Evolutionary conservation across 1,284 basidiomycete genomes (phyloP).

Genomic region (Ustilago xerochloae): DNA sequence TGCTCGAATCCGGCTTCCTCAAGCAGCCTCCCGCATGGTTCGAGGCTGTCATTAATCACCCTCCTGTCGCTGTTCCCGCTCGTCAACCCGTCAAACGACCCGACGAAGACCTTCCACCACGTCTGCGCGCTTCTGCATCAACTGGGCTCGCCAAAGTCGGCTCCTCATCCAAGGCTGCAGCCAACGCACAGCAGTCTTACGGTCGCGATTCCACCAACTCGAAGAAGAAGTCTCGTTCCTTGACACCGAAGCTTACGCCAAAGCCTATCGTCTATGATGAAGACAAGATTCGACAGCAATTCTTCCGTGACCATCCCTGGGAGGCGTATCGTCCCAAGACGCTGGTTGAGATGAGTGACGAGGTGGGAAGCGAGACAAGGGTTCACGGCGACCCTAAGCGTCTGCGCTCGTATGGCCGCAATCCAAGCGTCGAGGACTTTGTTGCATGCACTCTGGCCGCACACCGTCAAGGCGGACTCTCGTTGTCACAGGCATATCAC

Average conservation of each 20-base stretch:
- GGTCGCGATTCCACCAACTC: constrained; percentile 53
- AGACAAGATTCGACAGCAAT: constrained; percentile 86
- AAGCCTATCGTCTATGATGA: constrained; percentile 82
- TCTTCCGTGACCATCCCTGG: constrained; percentile 96
- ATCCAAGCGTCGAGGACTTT: constrained; percentile 87
- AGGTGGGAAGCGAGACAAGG: constrained; percentile 72
- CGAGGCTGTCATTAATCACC: constrained; percentile 84
- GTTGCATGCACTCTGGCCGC: constrained; percentile 84
- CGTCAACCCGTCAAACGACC: constrained; percentile 75
- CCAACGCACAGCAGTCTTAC: constrained; percentile 1
- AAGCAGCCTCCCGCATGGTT: constrained; percentile 84
- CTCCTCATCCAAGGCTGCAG: constrained; percentile 26
- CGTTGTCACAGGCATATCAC: constrained; percentile 83
- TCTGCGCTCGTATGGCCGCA: constrained; percentile 68
- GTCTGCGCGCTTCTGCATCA: constrained; percentile 23
- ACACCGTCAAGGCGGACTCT: constrained; percentile 75
- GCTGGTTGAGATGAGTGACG: constrained; percentile 76
- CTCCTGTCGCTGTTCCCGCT: constrained; percentile 84
- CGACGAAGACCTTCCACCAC: constrained; percentile 67
- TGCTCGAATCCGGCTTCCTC: constrained; percentile 79
- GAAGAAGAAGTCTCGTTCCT: constrained; percentile 67
- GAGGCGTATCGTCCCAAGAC: constrained; percentile 86
- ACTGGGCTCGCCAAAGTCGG: constrained; percentile 12
- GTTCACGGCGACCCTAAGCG: constrained; percentile 74
- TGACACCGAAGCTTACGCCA: constrained; percentile 73